Base-by-base conservation (phyloP, 129 eudicot species). In the Deinandra increscens region DNA sequence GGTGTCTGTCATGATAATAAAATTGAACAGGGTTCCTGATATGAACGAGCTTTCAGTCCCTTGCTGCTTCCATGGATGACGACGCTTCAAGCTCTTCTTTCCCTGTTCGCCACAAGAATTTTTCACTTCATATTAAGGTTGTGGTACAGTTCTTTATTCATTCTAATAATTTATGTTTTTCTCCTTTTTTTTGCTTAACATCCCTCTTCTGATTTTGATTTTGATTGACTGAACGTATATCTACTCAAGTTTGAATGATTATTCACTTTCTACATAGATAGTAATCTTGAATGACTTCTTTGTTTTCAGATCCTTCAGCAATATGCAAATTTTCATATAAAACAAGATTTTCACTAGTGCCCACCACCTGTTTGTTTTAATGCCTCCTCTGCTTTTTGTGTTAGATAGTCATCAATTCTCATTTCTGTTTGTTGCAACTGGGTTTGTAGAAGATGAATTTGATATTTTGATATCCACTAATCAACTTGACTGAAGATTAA, bases 41-140 rank as follows among this genome's bases (percentile, higher is more conserved):
- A n/a, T n/a, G n/a, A n/a, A n/a, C n/a, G n/a, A n/a, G n/a, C n/a
- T n/a, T n/a, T n/a, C n/a, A 43, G n/a, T 41, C 42, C 0, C 19
- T 44, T 1, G 36, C 20, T 51, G 41, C 65, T 45, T 54, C 81
- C 43, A 69, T 76, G 81, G 81, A 69, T 48, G 87, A 63, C 44
- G 58, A n/a, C n/a, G n/a, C 74, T 73, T 72, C 84, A 71, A 76
- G 42, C 68, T 75, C 85, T 58, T 71, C 79, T 41, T 87, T 84
- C 69, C 90, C 90, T 33, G 84, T 87, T 26, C 90, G 69, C 36
- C 75, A 77, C 74, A 82, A 79, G 72, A 69, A 84, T 41, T 80
- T 82, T 20, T 80, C 84, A n/a, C 9, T 56, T 87, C 67, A 75
- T 64, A 78, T 87, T 19, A 64, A 73, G 79, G 90, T 26, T 10